Evolutionary conservation across 2,329 filamentous ascomycete genomes (phyloP), one percentile per base, ranked within the genome.

Genomic region (Coniochaeta prunicola): DNA sequence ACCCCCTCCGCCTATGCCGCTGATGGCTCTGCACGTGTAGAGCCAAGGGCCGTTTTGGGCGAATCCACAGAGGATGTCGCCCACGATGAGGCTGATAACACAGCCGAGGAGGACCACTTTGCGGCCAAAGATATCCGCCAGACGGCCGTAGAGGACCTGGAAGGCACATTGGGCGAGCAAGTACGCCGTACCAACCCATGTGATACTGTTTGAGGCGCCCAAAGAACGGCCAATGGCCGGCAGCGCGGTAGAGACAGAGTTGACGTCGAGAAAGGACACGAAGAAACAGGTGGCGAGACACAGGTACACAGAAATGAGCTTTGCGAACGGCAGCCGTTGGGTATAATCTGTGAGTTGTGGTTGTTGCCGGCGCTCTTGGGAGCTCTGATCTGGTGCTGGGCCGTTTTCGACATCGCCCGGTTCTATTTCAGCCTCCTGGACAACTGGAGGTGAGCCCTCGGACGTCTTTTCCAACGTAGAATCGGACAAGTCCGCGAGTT

Each of bases 141-240:
- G 58, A 1, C 72, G 67, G 0, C 72, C 72, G 53, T 73, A 70
- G 13, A 74, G 64, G 13, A 73, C 65, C 61, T 74, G 71, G 0
- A 74, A 71, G 2, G 66, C 65, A 0, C 73, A 74, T 10, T 67
- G 69, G 0, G 74, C 71, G 13, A 75, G 67, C 17, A 71, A 68
- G 56, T 66, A 76, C 54, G 67, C 74, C n/a, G 69, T 72, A 19
- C 72, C 71, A 0, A 71, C 66, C 72, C 71, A 74, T 0, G 68
- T 68, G 7, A 65, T 71, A 2, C 71, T 67, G 0, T 68, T 64
- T 0, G 66, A 68, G 0, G 71, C 68, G 26, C 68, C 60, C 0
- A 74, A 61, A 0, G 70, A 69, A 3, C 55, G 59, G 0, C 70
- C 69, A 1, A 74, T 75, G 2, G 77, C 74, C 2, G 76, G 73